Evolutionary conservation across 441 rosid species (phyloP), one percentile per base, ranked within the genome.

Genomic region (Cnidoscolus chayamansa): DNA sequence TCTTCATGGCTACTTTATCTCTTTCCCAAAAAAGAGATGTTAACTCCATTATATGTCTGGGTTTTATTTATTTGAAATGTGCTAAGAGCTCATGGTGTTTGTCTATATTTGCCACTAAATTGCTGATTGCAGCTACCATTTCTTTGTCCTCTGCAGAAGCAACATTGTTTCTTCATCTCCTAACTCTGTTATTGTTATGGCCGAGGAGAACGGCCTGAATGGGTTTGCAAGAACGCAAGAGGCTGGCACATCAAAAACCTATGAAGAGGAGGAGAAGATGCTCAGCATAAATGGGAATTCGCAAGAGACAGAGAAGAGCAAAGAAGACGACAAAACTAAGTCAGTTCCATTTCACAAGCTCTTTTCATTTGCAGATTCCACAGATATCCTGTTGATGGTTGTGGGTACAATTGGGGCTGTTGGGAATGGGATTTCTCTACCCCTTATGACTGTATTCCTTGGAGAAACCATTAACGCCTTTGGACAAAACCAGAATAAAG

Each of bases 301-400:
- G 1, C 40, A 32, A 6, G 5, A 59, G 15, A 4, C 8, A 30
- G 10, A 68, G 78, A 86, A 78, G 73, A 85, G 72, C 84, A 76
- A 80, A 88, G 91, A 9, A 70, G 87, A 56, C 81, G 71, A 83
- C 58, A 81, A 76, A 62, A 20, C 77, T 3, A 81, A 81, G 35
- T 77, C 81, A 20, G 86, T 91, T 25, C 90, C 93, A 0, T 81
- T 84, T 78, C 74, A 74, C 75, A 89, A 84, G 85, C 86, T 93
- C 10, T 91, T 91, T 72, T 73, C 87, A 0, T 90, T 91, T 63
- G 91, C 97, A 2, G 86, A 91, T 73, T 71, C 85, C 0, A 7
- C 32, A 0, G 92, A 88, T 76, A n/a, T 76, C 12, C 7, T 76
- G 4, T 78, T 91, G 79, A 93, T 90, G 97, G 68, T 81, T 19